phyloP scores from a whole-genome alignment of 2,329 filamentous ascomycete species.

The Tolypocladium album region DNA sequence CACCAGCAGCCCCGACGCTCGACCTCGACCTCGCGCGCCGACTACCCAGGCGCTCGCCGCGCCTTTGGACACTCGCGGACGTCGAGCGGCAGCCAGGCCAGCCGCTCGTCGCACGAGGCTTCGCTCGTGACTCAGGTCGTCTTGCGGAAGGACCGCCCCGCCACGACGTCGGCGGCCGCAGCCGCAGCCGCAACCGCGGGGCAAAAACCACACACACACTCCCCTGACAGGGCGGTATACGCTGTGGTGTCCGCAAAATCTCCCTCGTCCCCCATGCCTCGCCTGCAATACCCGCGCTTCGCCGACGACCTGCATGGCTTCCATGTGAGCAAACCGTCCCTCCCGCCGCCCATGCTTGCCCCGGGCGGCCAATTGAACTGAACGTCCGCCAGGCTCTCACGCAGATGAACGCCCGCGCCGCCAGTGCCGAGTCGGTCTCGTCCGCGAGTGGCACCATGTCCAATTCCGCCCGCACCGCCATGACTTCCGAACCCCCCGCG shows the following conservation, averaged over 20 bases:
- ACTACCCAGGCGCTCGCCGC: neutral
- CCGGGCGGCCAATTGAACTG: neutral
- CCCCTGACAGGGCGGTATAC: neutral
- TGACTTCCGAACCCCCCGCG: constrained; percentile 36
- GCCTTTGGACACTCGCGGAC: constrained; percentile 15
- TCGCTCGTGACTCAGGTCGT: neutral
- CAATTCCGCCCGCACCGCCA: constrained; percentile 32
- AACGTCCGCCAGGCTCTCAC: constrained; percentile 10
- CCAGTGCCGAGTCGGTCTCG: constrained; percentile 35
- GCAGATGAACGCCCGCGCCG: constrained; percentile 22
- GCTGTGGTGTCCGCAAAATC: neutral
- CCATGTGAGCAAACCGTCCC: constrained; percentile 3
- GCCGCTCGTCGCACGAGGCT: constrained; percentile 11
- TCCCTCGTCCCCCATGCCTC: constrained; percentile 2
- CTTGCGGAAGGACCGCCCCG: constrained; percentile 16
- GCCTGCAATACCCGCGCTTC: constrained; percentile 1
- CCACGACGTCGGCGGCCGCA: constrained; percentile 11
- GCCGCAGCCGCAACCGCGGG: constrained; percentile 6
- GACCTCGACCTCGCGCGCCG: constrained; percentile 3
- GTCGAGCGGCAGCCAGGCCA: constrained; percentile 17
- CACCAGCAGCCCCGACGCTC: constrained; percentile 4
- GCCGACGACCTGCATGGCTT: constrained; percentile 4
- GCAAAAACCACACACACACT: neutral
- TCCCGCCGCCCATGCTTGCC: neutral
- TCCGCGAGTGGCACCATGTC: constrained; percentile 32